These are phyloP conservation scores for Yarrowia osloensis DNA, from an alignment of 805 yeast species.

Conservation along the genomic window DNA sequence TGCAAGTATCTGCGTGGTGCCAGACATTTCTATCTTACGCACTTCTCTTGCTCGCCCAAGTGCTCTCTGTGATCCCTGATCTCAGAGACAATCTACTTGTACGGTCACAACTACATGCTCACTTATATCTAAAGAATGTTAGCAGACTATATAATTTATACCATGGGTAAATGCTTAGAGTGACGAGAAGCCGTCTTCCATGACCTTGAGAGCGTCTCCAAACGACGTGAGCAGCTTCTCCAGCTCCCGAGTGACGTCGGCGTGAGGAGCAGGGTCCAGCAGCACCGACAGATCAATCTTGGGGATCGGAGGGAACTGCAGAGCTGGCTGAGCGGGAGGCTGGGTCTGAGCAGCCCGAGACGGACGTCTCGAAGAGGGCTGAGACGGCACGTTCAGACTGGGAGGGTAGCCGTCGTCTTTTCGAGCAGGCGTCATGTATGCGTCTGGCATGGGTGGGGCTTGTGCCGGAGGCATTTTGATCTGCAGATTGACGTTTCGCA, in stretches of 20 bases:
- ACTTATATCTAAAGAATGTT: background rate
- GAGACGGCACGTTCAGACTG: background rate
- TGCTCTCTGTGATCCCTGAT: too few species aligned
- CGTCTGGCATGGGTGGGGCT: conserved; percentile 23
- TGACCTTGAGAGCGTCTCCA: conserved; percentile 35
- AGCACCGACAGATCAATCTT: conserved; percentile 43
- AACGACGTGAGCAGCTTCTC: conserved; percentile 41
- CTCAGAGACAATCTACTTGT: background rate
- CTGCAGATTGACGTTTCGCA: conserved; percentile 24
- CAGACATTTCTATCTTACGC: too few species aligned
- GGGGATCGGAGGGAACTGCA: conserved; percentile 38
- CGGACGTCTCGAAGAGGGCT: conserved; percentile 16
- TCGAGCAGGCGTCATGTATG: conserved; percentile 8
- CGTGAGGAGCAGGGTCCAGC: conserved; percentile 45
- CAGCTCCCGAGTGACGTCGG: conserved; percentile 42
- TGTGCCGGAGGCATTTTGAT: conserved; percentile 17
- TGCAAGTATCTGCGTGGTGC: too few species aligned
- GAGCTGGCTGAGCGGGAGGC: conserved; percentile 22
- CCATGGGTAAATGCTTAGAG: background rate
- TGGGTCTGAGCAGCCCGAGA: conserved; percentile 23
- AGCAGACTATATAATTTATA: conserved; percentile 27
- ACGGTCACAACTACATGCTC: too few species aligned
- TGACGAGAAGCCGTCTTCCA: conserved; percentile 32
- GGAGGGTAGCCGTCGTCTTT: background rate
- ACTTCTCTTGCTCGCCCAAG: too few species aligned